Conservation (phyloP, 108 stramenopile species). For the Nitzschia putrida region DNA sequence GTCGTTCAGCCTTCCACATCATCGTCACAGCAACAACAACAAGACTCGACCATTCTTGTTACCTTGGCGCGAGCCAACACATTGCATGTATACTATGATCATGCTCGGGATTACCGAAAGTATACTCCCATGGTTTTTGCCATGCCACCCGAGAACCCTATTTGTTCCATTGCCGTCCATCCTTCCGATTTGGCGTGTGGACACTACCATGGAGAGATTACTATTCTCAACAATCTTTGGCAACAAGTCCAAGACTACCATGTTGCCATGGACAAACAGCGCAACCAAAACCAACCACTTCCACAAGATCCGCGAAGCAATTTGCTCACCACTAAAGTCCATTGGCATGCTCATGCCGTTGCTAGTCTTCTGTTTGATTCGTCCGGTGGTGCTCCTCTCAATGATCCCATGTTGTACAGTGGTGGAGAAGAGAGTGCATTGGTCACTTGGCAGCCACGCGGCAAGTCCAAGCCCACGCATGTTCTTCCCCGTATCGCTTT, state of each 20-base stretch:
- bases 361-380: slow-evolving; percentile 48
- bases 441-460: slow-evolving; percentile 76
- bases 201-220: slow-evolving; percentile 53
- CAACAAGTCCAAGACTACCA: slow-evolving; percentile 43
- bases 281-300: background rate
- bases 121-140: slow-evolving; percentile 24
- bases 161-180: slow-evolving; percentile 34
- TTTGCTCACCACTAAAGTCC: slow-evolving; percentile 52
- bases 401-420: slow-evolving; percentile 57
- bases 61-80: slow-evolving; percentile 26
- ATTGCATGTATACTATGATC: slow-evolving; percentile 33
- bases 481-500: slow-evolving; percentile 64
- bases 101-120: background rate
- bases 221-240: slow-evolving; percentile 55
- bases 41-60: slow-evolving; percentile 28
- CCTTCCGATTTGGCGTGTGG: slow-evolving; percentile 52
- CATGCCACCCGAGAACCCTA: slow-evolving; percentile 26
- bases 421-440: slow-evolving; percentile 80
- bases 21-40: background rate
- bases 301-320: slow-evolving; percentile 50
- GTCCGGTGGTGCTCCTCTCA: slow-evolving; percentile 11
- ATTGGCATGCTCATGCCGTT: slow-evolving; percentile 85
- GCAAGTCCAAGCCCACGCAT: slow-evolving; percentile 56
- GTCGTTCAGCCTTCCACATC: background rate
- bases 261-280: slow-evolving; percentile 13